Evolutionary conservation across 163 green algal genomes (phyloP).

Genomic region (Botryococcus braunii): DNA sequence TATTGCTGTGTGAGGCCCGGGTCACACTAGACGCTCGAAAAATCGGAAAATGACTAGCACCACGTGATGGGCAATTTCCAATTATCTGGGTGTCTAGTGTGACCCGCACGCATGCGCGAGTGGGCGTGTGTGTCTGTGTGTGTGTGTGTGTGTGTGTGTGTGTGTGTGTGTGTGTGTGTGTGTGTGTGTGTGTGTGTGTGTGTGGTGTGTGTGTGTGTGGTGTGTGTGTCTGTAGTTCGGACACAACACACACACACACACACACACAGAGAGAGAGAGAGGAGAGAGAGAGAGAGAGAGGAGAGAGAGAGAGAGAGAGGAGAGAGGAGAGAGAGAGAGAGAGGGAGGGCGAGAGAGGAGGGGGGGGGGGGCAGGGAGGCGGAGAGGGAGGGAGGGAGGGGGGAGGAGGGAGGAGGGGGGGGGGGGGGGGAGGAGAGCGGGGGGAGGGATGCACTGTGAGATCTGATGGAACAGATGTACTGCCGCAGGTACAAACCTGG

Average conservation of each 20-base stretch:
- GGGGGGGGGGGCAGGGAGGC: too few species aligned
- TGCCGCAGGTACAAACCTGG: too few species aligned
- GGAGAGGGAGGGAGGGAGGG: too few species aligned
- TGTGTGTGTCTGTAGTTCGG: neutral
- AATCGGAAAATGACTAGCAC: neutral
- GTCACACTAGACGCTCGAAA: neutral
- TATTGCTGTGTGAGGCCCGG: neutral
- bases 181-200: neutral
- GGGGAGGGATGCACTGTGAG: too few species aligned
- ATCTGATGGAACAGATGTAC: too few species aligned
- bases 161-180: neutral
- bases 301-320: neutral
- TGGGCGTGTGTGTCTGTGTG: neutral
- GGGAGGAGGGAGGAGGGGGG: too few species aligned
- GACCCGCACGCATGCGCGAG: too few species aligned
- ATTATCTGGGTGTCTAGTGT: neutral
- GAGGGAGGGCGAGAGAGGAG: conserved; percentile 1
- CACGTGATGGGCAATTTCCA: neutral
- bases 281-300: neutral
- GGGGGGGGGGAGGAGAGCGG: too few species aligned
- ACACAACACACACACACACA: neutral
- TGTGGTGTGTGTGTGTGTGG: neutral
- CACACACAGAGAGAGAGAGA: neutral
- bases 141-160: neutral
- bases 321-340: neutral